Conservation (phyloP, 2,329 filamentous ascomycete species). For the Botryotinia convoluta region DNA sequence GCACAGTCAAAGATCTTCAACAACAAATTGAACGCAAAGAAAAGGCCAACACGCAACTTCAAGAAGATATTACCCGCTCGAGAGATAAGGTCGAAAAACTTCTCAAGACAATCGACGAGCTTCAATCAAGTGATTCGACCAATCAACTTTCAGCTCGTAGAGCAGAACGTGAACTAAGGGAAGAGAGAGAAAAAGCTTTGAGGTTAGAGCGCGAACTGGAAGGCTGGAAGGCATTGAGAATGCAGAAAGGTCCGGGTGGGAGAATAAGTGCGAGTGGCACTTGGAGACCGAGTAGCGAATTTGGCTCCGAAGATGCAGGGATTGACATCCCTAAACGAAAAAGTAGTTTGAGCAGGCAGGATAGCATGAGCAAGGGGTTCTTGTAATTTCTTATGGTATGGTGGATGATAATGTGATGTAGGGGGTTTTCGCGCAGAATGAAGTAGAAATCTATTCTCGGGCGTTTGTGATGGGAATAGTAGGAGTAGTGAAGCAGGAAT, state of each 20-base stretch:
- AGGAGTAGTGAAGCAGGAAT: not conserved
- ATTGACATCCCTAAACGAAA: slow-evolving; percentile 63
- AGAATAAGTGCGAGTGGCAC: slow-evolving; percentile 27
- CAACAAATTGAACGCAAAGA: slow-evolving; percentile 90
- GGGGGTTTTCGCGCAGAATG: not conserved
- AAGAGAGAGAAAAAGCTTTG: slow-evolving; percentile 79
- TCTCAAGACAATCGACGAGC: slow-evolving; percentile 86
- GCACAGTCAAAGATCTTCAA: slow-evolving; percentile 89
- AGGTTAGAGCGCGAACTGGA: slow-evolving; percentile 87
- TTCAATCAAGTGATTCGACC: slow-evolving; percentile 81
- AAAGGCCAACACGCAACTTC: slow-evolving; percentile 75
- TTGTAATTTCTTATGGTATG: slow-evolving; percentile 45
- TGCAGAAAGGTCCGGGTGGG: slow-evolving; percentile 51
- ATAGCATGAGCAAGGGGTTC: slow-evolving; percentile 77
- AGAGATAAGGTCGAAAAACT: slow-evolving; percentile 91
- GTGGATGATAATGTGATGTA: not conserved
- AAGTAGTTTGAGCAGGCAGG: slow-evolving; percentile 59
- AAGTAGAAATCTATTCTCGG: not conserved
- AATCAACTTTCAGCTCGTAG: slow-evolving; percentile 79
- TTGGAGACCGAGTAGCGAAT: slow-evolving; percentile 34
- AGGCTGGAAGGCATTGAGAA: slow-evolving; percentile 69
- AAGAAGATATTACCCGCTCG: slow-evolving; percentile 79
- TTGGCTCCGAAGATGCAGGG: slow-evolving; percentile 39
- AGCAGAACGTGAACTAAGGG: slow-evolving; percentile 83
- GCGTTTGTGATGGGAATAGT: not conserved